Conservation (phyloP, 2,329 filamentous ascomycete genomes). For the Aspergillus eucalypticola region DNA sequence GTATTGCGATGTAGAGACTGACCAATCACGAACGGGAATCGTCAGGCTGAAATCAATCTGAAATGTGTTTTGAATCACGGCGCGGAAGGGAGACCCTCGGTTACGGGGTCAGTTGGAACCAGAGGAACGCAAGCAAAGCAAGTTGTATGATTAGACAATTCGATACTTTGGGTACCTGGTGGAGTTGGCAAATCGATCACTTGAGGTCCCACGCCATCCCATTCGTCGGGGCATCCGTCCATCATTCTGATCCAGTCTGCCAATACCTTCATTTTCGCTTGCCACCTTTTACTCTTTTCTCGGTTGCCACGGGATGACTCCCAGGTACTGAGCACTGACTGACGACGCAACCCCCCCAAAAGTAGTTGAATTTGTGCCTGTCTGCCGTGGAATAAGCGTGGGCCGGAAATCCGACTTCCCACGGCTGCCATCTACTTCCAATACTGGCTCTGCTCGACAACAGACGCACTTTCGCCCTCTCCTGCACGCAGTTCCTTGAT, state of each 20-base stretch:
- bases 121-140: background rate
- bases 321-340: background rate
- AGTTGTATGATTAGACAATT: background rate
- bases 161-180: background rate
- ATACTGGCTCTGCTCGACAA: no score
- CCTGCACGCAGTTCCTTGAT: slow-evolving; percentile 10
- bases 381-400: background rate
- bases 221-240: background rate
- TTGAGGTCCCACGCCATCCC: background rate
- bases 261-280: background rate
- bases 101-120: background rate
- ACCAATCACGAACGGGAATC: background rate
- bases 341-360: background rate
- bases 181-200: background rate
- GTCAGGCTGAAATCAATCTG: background rate
- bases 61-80: background rate
- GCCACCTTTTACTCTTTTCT: background rate
- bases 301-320: background rate
- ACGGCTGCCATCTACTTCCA: background rate
- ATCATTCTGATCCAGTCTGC: background rate
- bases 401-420: background rate
- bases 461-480: background rate
- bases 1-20: background rate
- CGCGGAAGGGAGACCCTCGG: background rate
- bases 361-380: background rate